Base-by-base conservation (phyloP, 192 early-diverging fungal species). In the Phycomyces nitens region DNA sequence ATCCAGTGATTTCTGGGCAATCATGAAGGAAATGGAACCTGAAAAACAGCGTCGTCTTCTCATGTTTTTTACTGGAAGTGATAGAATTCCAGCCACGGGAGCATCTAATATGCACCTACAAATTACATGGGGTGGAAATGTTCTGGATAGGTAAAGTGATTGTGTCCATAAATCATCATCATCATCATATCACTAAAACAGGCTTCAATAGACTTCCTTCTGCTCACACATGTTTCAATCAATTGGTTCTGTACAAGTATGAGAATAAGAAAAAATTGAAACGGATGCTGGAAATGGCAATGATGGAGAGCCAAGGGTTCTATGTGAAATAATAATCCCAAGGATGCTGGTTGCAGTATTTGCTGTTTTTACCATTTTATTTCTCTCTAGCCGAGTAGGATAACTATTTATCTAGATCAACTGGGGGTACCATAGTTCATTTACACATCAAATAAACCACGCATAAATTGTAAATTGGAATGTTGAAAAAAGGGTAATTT, bases 141-240 rank as follows among this genome's bases (percentile, higher is more conserved):
- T 71, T 34, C 49, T 62, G 50, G 77, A 78, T 21, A 73, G 74
- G 74, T 72, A n/a, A n/a, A n/a, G n/a, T n/a, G n/a, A n/a, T n/a
- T n/a, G n/a, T n/a, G n/a, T n/a, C n/a, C n/a, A n/a, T n/a, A n/a
- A n/a, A n/a, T n/a, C n/a, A n/a, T n/a, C n/a, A n/a, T n/a, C n/a
- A n/a, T n/a, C n/a, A n/a, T n/a, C n/a, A n/a, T n/a, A n/a, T n/a
- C n/a, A 22, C 34, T 29, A 43, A 42, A 43, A 59, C 16, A 39
- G 7, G 24, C 15, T 53, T 27, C 68, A 73, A 68, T 56, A 82
- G 94, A 18, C 77, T 95, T 40, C 96, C 96, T 1, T 84, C 89
- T 39, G 93, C 96, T 6, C 96, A 95, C 68, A 98, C 96, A 0
- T 98, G 95, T 71, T 96, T 93, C 65, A 96, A 98, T 69, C 93